These are phyloP conservation scores for Clonostachys solani DNA, from an alignment of 2,329 filamentous ascomycete species.

Conservation along the genomic window DNA sequence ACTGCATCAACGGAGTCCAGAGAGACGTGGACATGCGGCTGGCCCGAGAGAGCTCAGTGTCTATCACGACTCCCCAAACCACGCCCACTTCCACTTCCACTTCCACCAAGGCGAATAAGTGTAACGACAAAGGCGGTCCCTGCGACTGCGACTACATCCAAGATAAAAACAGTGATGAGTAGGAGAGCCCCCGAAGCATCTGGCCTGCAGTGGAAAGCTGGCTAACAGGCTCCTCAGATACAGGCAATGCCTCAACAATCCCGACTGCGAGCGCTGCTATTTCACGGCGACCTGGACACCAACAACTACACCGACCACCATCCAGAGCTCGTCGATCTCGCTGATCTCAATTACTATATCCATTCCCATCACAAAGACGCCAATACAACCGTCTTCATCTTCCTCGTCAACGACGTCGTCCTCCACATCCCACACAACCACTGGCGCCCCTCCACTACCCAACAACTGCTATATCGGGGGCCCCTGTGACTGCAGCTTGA, in stretches of 20 bases:
- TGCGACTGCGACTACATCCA: slow-evolving; percentile 19
- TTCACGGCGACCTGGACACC: neutral
- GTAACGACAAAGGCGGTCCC: slow-evolving; percentile 6
- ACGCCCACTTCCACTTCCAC: neutral
- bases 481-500: slow-evolving; percentile 18
- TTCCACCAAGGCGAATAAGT: too few relatives aligned
- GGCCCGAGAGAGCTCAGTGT: too few relatives aligned
- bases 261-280: slow-evolving; percentile 15
- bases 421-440: too few relatives aligned
- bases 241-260: slow-evolving; percentile 26
- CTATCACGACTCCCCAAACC: neutral
- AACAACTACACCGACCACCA: too few relatives aligned
- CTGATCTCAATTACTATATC: too few relatives aligned
- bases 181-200: neutral
- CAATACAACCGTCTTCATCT: too few relatives aligned
- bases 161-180: slow-evolving; percentile 20
- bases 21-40: too few relatives aligned
- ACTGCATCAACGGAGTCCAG: too few relatives aligned
- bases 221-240: neutral
- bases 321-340: too few relatives aligned
- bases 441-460: neutral
- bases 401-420: too few relatives aligned
- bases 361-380: too few relatives aligned
- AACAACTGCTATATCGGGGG: slow-evolving; percentile 11
- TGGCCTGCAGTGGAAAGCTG: too few relatives aligned